Percentiles rank a stretch among this genome's conserved stretches.
phyloP scores from a whole-genome alignment of 2,329 filamentous ascomycete species.

The Drechslerella coelobrocha region DNA sequence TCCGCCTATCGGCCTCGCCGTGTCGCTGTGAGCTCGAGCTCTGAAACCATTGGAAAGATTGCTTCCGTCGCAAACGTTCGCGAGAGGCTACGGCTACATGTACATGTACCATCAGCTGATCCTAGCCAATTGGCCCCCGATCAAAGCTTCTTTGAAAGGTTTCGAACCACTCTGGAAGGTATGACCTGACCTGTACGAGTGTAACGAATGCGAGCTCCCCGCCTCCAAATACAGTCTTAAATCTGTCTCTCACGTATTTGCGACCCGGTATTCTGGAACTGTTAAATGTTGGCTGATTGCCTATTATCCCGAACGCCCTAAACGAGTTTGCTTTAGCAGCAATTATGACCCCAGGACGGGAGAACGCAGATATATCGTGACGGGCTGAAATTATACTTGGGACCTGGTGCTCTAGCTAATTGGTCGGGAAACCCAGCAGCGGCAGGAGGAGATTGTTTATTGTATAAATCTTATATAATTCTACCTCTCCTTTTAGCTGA shows the following conservation, averaged over 20 bases:
- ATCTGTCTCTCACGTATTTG: background rate
- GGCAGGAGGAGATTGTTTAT: background rate
- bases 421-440: too few relatives aligned
- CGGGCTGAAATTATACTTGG: background rate
- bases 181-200: too few relatives aligned
- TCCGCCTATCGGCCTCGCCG: background rate
- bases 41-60: background rate
- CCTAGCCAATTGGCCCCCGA: too few relatives aligned
- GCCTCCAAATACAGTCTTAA: background rate
- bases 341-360: background rate
- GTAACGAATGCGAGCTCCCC: background rate
- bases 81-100: too few relatives aligned
- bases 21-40: background rate
- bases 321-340: background rate
- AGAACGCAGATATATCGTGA: background rate
- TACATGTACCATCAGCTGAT: too few relatives aligned
- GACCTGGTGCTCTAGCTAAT: too few relatives aligned
- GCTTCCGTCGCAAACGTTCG: background rate
- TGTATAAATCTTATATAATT: too few relatives aligned
- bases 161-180: too few relatives aligned
- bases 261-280: background rate
- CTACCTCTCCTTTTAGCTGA: too few relatives aligned
- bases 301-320: background rate
- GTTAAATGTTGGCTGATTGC: constrained; percentile 1
- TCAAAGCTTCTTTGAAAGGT: too few relatives aligned